Percentiles rank a stretch among this genome's conserved stretches.
phyloP scores from a whole-genome alignment of 202 grass and related monocot genomes.

The Brachypodium distachyon region DNA sequence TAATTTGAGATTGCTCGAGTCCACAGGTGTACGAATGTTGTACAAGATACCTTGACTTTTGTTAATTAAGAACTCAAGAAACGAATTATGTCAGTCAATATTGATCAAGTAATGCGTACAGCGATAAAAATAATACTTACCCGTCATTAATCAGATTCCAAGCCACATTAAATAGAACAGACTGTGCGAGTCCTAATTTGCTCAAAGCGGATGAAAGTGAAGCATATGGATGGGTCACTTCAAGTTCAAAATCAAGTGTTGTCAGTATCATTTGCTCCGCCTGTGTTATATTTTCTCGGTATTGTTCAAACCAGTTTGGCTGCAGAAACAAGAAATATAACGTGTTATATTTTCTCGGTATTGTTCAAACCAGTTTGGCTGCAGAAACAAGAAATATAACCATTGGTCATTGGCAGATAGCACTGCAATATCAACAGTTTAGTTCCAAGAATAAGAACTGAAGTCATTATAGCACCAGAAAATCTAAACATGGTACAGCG shows the following conservation, averaged over 20 bases:
- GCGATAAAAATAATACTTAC: constrained; percentile 48
- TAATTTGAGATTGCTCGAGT: not conserved
- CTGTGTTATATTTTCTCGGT: constrained; percentile 63
- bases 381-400: not conserved
- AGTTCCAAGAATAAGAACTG: not conserved
- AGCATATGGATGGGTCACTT: constrained; percentile 82
- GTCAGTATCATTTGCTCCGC: constrained; percentile 82
- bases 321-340: no score
- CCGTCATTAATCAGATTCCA: constrained; percentile 81
- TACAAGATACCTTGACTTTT: constrained; percentile 7
- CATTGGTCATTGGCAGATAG: constrained; percentile 5
- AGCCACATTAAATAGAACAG: constrained; percentile 51
- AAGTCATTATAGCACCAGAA: not conserved
- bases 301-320: constrained; percentile 83
- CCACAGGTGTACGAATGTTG: constrained; percentile 7
- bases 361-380: constrained; percentile 71
- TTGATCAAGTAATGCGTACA: not conserved
- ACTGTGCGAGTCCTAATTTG: constrained; percentile 65
- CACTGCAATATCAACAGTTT: not conserved
- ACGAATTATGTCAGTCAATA: constrained; percentile 17
- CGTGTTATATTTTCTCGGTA: constrained; percentile 70
- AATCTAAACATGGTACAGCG: not conserved
- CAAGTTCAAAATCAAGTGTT: constrained; percentile 88
- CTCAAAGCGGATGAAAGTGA: constrained; percentile 48
- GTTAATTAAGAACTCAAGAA: constrained; percentile 16